Evolutionary conservation across 768 basidiomycete genomes (phyloP), one percentile per base, ranked within the genome.

Genomic region (Tremella yokohamensis): DNA sequence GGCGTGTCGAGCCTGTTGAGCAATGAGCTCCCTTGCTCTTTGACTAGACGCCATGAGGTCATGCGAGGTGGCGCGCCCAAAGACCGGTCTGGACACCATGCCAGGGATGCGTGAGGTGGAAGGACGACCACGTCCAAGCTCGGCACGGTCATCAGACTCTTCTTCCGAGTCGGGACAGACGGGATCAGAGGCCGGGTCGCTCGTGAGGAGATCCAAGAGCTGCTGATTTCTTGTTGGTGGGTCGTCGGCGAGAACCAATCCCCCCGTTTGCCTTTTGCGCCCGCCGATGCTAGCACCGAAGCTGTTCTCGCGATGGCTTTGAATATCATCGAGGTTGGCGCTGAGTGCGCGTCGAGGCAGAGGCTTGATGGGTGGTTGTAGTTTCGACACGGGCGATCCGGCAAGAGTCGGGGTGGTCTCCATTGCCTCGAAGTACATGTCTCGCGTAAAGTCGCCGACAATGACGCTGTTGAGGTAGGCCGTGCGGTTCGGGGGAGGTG

Each of bases 11-110:
- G 6, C 29, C 11, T 34, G 29, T 34, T 34, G 29, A 11, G 29
- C 29, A 34, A 34, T 34, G 29, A 34, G 29, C 29, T 34, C 29
- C 29, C 29, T 62, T 8, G 55, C 57, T 26, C 51, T 44, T 20
- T 52, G 53, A 47, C 49, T 57, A 2, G 61, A 60, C 4, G 59
- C 58, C 11, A 66, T 26, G 15, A 66, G 40, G 44, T 66, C 59
- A 7, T 59, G 53, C 6, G 65, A 66, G 4, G 62, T 58, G 8
- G 65, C 62, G 26, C 65, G 58, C 37, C 62, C 65, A 8, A 66
- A 45, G 22, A 22, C 8, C 42, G 42, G 42, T 18, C 42, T n/a
- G n/a, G 42, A 18, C 8, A n/a, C 34, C 20, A 18, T 26, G 34
- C 57, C 19, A 11, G 16, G 8, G 11, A 16, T 13, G 44, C 12